A percentile compares a stretch with the other conserved stretches of the same genome.
Evolutionary conservation across 2,329 filamentous ascomycete species (phyloP).

Genomic region (Cercospora brassicicola): DNA sequence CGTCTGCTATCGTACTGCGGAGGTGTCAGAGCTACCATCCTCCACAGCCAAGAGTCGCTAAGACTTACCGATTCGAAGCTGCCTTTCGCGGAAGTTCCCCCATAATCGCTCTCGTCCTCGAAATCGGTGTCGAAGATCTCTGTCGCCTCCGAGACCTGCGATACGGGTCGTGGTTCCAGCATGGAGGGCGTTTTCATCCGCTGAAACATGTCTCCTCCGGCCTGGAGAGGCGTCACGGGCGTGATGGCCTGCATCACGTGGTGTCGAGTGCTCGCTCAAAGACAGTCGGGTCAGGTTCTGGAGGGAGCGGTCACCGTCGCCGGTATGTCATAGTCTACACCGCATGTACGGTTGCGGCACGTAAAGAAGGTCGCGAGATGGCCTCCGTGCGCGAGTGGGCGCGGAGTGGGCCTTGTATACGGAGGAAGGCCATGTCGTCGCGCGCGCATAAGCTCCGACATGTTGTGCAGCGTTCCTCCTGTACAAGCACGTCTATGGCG

Average conservation of each 20-base stretch:
- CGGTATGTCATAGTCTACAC: slow-evolving; percentile 28
- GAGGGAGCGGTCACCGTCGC: slow-evolving; percentile 22
- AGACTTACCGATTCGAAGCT: slow-evolving; percentile 70
- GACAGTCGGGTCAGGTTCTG: slow-evolving; percentile 3
- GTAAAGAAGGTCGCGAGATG: slow-evolving; percentile 40
- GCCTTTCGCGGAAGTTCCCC: slow-evolving; percentile 56
- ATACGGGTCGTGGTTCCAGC: slow-evolving; percentile 53
- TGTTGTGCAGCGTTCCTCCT: slow-evolving; percentile 32
- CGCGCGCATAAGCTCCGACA: slow-evolving; percentile 38
- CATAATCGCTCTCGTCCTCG: slow-evolving; percentile 64
- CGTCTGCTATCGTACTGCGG: slow-evolving; percentile 54
- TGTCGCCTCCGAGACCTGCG: slow-evolving; percentile 64
- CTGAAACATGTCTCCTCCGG: slow-evolving; percentile 52
- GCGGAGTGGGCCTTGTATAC: slow-evolving; percentile 48
- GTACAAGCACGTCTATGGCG: slow-evolving; percentile 30
- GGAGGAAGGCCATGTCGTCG: slow-evolving; percentile 34
- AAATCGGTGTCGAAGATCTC: slow-evolving; percentile 77
- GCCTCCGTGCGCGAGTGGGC: slow-evolving; percentile 45
- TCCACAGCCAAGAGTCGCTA: not conserved
- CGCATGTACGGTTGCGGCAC: slow-evolving; percentile 33
- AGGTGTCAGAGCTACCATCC: slow-evolving; percentile 21
- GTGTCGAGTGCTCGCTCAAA: slow-evolving; percentile 8
- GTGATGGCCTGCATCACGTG: slow-evolving; percentile 48
- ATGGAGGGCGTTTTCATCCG: slow-evolving; percentile 56
- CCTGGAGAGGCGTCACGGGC: slow-evolving; percentile 46